Percentiles rank a stretch among this genome's conserved stretches.
phyloP scores from a whole-genome alignment of 176 grass and related monocot species.

The maize (Zea mays) region Zm-B73-REFERENCE-NAM-5.0 NC_050100.1:58805501-58806000 shows the following conservation, averaged over 20 bases:
- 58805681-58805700: background rate
- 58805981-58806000: too few relatives aligned
- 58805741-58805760: background rate
- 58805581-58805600: conserved; percentile 11
- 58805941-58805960: too few relatives aligned
- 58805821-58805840: background rate
- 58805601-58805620: background rate
- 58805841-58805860: background rate
- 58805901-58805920: too few relatives aligned
- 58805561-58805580: background rate
- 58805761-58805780: background rate
- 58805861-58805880: background rate
- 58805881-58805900: too few relatives aligned
- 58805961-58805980: too few relatives aligned
- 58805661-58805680: background rate
- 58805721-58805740: background rate
- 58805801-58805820: too few relatives aligned
- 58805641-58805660: background rate
- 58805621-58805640: conserved; percentile 16
- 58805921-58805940: too few relatives aligned
- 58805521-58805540: background rate
- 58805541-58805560: conserved; percentile 34
- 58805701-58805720: background rate
- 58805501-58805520: conserved; percentile 23
- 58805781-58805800: background rate